These are phyloP conservation scores for Penicillium pulvis DNA, from an alignment of 495 filamentous ascomycete genomes.

Conservation along the genomic window DNA sequence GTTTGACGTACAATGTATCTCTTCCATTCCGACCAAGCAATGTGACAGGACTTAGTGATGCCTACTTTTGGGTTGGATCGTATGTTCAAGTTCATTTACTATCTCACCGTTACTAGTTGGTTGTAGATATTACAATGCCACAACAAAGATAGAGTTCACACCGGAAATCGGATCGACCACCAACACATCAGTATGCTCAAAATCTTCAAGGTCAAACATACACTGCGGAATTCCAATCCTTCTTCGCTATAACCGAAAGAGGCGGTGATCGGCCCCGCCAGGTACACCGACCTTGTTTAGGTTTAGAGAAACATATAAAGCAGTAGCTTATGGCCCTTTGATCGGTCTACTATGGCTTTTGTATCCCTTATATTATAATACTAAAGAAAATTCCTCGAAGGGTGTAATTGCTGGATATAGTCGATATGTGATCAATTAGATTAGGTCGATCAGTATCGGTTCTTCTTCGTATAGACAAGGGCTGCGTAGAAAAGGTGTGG, in stretches of 20 bases:
- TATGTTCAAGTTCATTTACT: conserved; percentile 9
- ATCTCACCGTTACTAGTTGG: not conserved
- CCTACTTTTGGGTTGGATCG: conserved; percentile 26
- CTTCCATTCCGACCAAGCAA: conserved; percentile 18
- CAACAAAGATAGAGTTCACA: conserved; percentile 11
- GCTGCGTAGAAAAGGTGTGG: too few relatives aligned
- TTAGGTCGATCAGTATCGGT: too few relatives aligned
- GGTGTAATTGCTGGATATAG: too few relatives aligned
- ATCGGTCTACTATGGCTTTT: too few relatives aligned
- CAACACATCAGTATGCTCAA: conserved; percentile 5
- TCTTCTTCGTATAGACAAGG: too few relatives aligned
- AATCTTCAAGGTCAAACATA: conserved; percentile 2
- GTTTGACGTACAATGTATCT: not conserved
- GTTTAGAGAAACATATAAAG: too few relatives aligned
- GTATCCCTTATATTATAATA: too few relatives aligned
- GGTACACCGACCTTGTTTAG: too few relatives aligned
- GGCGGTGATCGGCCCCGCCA: not conserved
- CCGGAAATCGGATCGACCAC: conserved; percentile 8
- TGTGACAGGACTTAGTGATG: conserved; percentile 12
- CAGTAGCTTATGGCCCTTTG: too few relatives aligned
- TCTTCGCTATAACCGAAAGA: conserved; percentile 18
- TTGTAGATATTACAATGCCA: conserved; percentile 23
- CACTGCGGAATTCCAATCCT: conserved; percentile 2
- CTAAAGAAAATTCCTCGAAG: too few relatives aligned
- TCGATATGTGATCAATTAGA: too few relatives aligned